These are phyloP conservation scores for Hypsizygus marmoreus DNA, from an alignment of 768 basidiomycete genomes.

Conservation along the genomic window DNA sequence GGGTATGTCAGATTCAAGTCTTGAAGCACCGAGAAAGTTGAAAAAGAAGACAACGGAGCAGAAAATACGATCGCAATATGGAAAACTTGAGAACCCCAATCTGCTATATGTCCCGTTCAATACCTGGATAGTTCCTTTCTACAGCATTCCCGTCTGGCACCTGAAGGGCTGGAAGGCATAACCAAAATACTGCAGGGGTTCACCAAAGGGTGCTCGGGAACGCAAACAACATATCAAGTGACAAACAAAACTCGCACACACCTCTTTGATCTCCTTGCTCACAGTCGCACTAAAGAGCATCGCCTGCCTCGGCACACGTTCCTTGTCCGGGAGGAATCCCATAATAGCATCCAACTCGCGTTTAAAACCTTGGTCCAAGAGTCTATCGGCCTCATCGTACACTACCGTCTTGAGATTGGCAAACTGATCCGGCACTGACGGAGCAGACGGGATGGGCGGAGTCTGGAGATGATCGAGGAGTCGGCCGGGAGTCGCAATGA, in stretches of 20 bases:
- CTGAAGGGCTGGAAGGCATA: too few species aligned
- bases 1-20: background rate
- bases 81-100: background rate
- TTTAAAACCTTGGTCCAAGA: slow-evolving; percentile 75
- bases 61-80: too few species aligned
- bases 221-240: background rate
- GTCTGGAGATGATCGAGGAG: slow-evolving; percentile 64
- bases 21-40: background rate
- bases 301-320: slow-evolving; percentile 60
- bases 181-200: too few species aligned
- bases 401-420: slow-evolving; percentile 47
- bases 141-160: too few species aligned
- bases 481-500: slow-evolving; percentile 79
- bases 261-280: slow-evolving; percentile 64
- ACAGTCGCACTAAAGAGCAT: slow-evolving; percentile 77
- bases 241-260: slow-evolving; percentile 21
- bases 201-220: too few species aligned
- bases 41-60: background rate
- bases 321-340: slow-evolving; percentile 37
- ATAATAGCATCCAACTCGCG: slow-evolving; percentile 68
- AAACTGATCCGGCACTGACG: slow-evolving; percentile 28
- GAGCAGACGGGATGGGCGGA: slow-evolving; percentile 13
- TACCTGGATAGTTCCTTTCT: background rate
- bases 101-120: background rate
- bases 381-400: slow-evolving; percentile 74